Percentiles rank a stretch among this genome's conserved stretches.
Evolutionary conservation across 2,329 filamentous ascomycete genomes (phyloP).

Genomic region (Corynespora cassiicola): DNA sequence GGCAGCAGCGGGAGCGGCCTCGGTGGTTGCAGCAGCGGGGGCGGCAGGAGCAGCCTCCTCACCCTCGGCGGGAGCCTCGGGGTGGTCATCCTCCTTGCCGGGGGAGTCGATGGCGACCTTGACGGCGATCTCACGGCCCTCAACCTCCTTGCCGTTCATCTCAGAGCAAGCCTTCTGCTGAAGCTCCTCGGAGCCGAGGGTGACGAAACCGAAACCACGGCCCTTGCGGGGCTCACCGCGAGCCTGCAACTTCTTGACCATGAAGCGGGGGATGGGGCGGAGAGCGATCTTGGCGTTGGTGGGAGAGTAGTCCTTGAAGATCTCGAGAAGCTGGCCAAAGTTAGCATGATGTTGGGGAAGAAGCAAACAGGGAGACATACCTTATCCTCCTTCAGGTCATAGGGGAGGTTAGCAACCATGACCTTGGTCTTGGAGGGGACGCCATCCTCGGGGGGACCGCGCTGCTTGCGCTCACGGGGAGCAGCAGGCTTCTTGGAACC

Average conservation of each 20-base stretch:
- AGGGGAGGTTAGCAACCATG: constrained; percentile 99
- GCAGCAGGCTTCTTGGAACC: constrained; percentile 50
- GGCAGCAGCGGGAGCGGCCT: constrained; percentile 14
- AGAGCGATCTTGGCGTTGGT: constrained; percentile 98
- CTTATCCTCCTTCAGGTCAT: constrained; percentile 97
- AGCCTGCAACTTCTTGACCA: constrained; percentile 99
- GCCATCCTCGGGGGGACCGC: constrained; percentile 94
- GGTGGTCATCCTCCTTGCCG: constrained; percentile 91
- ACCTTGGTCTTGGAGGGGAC: constrained; percentile 99
- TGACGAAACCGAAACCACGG: constrained; percentile 98
- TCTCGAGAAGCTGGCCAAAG: constrained; percentile 82
- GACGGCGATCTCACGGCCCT: constrained; percentile 98
- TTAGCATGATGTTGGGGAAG: constrained; percentile 1
- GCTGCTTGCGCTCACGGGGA: constrained; percentile 73
- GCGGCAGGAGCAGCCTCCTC: constrained; percentile 41
- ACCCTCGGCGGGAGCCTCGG: constrained; percentile 53
- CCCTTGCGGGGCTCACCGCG: constrained; percentile 98
- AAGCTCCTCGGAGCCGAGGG: constrained; percentile 89
- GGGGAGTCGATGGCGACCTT: constrained; percentile 99
- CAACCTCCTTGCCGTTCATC: constrained; percentile 99
- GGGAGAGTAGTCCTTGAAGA: constrained; percentile 91
- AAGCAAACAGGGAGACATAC: constrained; percentile 58
- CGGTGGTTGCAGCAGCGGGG: constrained; percentile 11
- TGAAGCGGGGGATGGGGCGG: constrained; percentile 97
- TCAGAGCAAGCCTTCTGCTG: constrained; percentile 96